Percentiles rank a stretch among this genome's conserved stretches.
These are phyloP conservation scores for Podaxis sp. DNA, from an alignment of 768 basidiomycete species.

Conservation along the genomic window DNA sequence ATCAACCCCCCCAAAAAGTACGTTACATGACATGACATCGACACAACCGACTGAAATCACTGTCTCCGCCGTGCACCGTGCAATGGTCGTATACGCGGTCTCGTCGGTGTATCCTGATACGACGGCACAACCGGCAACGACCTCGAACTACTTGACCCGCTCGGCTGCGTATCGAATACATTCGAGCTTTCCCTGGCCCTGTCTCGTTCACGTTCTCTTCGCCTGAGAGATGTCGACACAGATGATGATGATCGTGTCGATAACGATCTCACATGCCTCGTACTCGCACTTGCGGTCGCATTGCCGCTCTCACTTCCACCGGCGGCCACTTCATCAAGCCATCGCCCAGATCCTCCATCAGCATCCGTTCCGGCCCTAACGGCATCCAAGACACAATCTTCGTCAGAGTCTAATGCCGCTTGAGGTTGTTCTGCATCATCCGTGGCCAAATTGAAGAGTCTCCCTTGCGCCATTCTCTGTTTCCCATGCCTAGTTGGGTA, in stretches of 20 bases:
- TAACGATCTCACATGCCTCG: background rate
- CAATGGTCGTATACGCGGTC: slow-evolving; percentile 44
- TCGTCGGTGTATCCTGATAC: slow-evolving; percentile 53
- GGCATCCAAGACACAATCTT: slow-evolving; percentile 1
- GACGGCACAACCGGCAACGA: slow-evolving; percentile 20
- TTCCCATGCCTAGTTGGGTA: background rate
- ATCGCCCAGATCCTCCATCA: background rate
- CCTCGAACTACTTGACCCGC: slow-evolving; percentile 6
- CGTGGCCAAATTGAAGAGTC: background rate
- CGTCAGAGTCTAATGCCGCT: background rate
- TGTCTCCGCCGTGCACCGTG: background rate
- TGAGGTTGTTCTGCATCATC: background rate
- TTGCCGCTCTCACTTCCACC: background rate
- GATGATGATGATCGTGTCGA: background rate
- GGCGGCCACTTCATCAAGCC: background rate
- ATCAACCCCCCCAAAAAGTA: too few species aligned
- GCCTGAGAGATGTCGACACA: background rate
- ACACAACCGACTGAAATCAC: background rate
- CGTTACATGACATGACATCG: too few species aligned
- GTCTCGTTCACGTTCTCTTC: background rate
- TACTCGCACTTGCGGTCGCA: background rate
- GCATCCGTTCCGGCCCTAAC: background rate
- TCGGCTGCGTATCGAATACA: background rate
- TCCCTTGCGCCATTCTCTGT: background rate
- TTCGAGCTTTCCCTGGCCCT: background rate